Evolutionary conservation across 768 basidiomycete genomes (phyloP).

Genomic region (Lactarius indigo): DNA sequence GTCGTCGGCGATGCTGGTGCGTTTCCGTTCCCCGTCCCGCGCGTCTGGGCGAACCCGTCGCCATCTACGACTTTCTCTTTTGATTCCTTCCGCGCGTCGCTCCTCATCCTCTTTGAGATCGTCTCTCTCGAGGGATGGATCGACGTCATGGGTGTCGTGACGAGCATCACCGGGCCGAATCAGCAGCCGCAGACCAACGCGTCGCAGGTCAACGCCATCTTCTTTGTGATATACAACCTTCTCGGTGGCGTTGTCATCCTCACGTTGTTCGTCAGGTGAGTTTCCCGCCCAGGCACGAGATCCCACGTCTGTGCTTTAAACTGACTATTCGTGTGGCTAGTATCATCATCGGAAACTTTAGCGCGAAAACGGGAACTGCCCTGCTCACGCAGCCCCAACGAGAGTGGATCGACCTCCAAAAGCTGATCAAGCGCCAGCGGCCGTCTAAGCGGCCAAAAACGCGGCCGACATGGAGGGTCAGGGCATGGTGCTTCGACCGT

Average conservation of each 20-base stretch:
- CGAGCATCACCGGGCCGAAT: conserved; percentile 67
- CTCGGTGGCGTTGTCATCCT: conserved; percentile 87
- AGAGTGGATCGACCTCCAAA: conserved; percentile 93
- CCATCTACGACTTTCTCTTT: conserved; percentile 85
- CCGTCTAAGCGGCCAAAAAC: conserved; percentile 78
- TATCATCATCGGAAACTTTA: conserved; percentile 95
- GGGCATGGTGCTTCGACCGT: conserved; percentile 88
- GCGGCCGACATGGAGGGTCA: conserved; percentile 50
- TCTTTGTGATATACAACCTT: conserved; percentile 88
- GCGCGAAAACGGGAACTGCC: conserved; percentile 79
- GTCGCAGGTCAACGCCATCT: conserved; percentile 80
- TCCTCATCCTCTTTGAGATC: conserved; percentile 94
- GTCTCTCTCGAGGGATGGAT: conserved; percentile 96
- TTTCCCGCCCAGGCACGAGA: conserved; percentile 6
- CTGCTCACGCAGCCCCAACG: conserved; percentile 82
- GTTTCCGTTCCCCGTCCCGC: conserved; percentile 72
- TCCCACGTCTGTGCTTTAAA: not conserved
- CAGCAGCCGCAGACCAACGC: conserved; percentile 70
- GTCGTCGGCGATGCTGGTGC: conserved; percentile 48
- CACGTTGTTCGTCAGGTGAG: conserved; percentile 86
- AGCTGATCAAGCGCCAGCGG: conserved; percentile 79
- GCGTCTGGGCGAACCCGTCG: conserved; percentile 86
- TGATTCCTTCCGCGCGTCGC: conserved; percentile 76
- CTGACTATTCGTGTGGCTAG: conserved; percentile 38
- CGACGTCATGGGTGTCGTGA: conserved; percentile 83